A percentile compares a stretch with the other conserved stretches of the same genome.
phyloP scores from a whole-genome alignment of 2,329 filamentous ascomycete genomes.

The Fusarium nurragi region DNA sequence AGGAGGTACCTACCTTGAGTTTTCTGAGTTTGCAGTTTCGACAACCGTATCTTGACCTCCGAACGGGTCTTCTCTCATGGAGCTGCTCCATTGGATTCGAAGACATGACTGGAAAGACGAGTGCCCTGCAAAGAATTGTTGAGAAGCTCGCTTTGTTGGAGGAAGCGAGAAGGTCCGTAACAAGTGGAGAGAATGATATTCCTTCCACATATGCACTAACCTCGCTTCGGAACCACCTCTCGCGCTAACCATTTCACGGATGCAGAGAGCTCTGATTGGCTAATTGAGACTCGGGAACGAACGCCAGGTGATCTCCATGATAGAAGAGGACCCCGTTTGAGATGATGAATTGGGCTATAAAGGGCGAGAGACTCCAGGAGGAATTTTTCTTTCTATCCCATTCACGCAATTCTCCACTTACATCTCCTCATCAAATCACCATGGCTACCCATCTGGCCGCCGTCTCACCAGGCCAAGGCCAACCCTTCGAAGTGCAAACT shows the following conservation, averaged over 20 bases:
- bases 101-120: constrained; percentile 2
- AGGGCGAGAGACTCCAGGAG: neutral
- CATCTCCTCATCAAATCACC: neutral
- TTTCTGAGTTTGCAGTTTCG: constrained; percentile 62
- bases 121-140: neutral
- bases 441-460: constrained; percentile 56
- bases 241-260: constrained; percentile 44
- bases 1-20: constrained; percentile 52
- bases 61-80: neutral
- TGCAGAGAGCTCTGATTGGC: constrained; percentile 44
- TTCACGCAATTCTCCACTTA: neutral
- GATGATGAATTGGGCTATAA: constrained; percentile 1
- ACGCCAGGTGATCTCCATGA: neutral
- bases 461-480: constrained; percentile 47
- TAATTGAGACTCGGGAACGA: neutral
- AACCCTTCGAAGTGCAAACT: constrained; percentile 50
- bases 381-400: neutral
- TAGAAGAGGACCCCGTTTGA: neutral
- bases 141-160: neutral
- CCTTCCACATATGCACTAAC: constrained; percentile 24
- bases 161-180: neutral
- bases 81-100: neutral
- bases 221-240: constrained; percentile 11
- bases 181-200: neutral
- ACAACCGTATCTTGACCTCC: constrained; percentile 58